A percentile compares a stretch with the other conserved stretches of the same genome.
Evolutionary conservation across 192 early-diverging fungal genomes (phyloP).

Genomic region (Pilobolus umbonatus): DNA sequence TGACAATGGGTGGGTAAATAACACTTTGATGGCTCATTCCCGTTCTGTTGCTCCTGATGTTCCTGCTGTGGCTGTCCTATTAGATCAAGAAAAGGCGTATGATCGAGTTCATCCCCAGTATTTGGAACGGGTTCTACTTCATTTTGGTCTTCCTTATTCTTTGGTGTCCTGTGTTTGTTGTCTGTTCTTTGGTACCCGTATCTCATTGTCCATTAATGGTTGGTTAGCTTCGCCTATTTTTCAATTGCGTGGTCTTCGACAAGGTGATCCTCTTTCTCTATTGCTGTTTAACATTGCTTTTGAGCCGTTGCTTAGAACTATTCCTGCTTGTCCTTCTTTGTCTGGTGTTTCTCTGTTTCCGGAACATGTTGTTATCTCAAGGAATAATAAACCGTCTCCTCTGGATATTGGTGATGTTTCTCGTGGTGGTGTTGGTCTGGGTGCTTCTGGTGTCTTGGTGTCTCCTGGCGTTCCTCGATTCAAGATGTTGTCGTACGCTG

Average conservation of each 20-base stretch:
- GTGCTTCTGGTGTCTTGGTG: too few relatives aligned
- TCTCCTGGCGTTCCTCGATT: too few relatives aligned
- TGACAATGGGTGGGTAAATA: too few relatives aligned
- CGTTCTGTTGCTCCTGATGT: background rate
- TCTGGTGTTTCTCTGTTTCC: too few relatives aligned
- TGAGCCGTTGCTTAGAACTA: constrained; percentile 14
- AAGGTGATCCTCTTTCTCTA: constrained; percentile 33
- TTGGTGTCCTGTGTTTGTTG: background rate
- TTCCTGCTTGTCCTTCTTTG: too few relatives aligned
- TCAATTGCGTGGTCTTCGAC: constrained; percentile 27
- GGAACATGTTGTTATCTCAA: too few relatives aligned
- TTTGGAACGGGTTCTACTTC: background rate
- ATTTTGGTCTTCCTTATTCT: constrained; percentile 7
- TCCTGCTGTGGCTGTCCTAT: background rate
- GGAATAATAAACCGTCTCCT: too few relatives aligned
- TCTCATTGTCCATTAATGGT: constrained; percentile 25
- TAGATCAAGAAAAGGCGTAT: constrained; percentile 32
- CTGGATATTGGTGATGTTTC: too few relatives aligned
- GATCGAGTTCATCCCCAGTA: constrained; percentile 23
- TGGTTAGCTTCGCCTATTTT: background rate
- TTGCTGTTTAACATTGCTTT: constrained; percentile 20
- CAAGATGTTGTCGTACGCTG: too few relatives aligned
- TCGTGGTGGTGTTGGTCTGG: too few relatives aligned
- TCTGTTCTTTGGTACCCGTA: constrained; percentile 14
- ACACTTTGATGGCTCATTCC: background rate